Evolutionary conservation across 2,329 filamentous ascomycete genomes (phyloP).

Genomic region (Cladosporium sp.): DNA sequence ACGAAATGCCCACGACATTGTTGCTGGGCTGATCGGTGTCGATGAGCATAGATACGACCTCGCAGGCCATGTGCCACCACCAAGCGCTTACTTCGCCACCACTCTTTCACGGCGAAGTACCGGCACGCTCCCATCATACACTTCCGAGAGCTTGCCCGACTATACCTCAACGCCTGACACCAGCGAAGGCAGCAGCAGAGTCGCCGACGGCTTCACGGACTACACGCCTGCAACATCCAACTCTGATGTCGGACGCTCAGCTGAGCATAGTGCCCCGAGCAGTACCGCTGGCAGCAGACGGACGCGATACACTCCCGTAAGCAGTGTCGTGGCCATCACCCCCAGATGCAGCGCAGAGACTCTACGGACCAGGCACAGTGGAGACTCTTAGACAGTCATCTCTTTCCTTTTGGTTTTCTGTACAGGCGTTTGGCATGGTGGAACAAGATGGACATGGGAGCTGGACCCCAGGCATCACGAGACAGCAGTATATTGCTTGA

Average conservation of each 20-base stretch:
- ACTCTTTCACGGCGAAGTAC: slow-evolving; percentile 36
- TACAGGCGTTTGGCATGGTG: neutral
- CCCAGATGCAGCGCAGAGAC: slow-evolving; percentile 44
- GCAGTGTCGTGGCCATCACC: slow-evolving; percentile 45
- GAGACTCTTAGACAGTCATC: slow-evolving; percentile 3
- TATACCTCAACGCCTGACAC: slow-evolving; percentile 42
- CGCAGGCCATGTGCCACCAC: slow-evolving; percentile 28
- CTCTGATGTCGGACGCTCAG: slow-evolving; percentile 2
- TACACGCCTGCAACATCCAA: slow-evolving; percentile 36
- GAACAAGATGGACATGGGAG: neutral
- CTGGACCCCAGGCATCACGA: neutral
- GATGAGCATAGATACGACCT: slow-evolving; percentile 36
- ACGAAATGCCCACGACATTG: slow-evolving; percentile 54
- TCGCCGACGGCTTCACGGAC: slow-evolving; percentile 45
- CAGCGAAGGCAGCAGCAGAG: slow-evolving; percentile 29
- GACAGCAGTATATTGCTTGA: neutral
- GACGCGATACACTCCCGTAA: slow-evolving; percentile 39
- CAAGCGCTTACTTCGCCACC: slow-evolving; percentile 30
- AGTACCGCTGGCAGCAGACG: slow-evolving; percentile 24
- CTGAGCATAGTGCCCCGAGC: slow-evolving; percentile 11
- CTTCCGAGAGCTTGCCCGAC: slow-evolving; percentile 44
- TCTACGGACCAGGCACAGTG: slow-evolving; percentile 28
- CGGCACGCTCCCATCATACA: slow-evolving; percentile 37
- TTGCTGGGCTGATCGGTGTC: slow-evolving; percentile 38
- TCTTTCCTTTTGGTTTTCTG: neutral